Base-by-base conservation (phyloP, 108 stramenopile genomes). In the Fragilaria radians region DNA sequence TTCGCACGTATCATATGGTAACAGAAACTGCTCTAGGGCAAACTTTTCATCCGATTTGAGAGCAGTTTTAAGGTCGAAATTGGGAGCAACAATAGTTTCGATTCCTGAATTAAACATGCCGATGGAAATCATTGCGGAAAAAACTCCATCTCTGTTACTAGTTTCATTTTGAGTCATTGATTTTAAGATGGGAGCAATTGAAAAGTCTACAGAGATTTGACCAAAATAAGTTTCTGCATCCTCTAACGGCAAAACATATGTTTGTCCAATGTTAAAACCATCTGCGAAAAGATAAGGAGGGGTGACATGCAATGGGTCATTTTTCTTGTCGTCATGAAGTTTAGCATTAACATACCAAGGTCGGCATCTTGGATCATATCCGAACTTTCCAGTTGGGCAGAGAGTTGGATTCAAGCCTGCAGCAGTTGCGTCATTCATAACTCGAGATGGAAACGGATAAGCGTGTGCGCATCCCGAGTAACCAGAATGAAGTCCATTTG, bases 301-400 rank as follows among this genome's bases (percentile, higher is more conserved):
- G 4, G 71, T 62, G 3, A 70, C 59, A 28, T 59, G n/a, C n/a
- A n/a, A n/a, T n/a, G n/a, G n/a, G n/a, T n/a, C n/a, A n/a, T n/a
- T n/a, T n/a, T n/a, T 2, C 21, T 9, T 9, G 48, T 14, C 54
- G 61, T 26, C 24, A 14, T 17, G 14, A 3, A 30, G 46, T 59
- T 59, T 68, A 52, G 53, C 48, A 14, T 42, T 9, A 26, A 31
- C 61, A 47, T 62, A 68, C 61, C 61, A 68, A n/a, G 26, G 32
- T 14, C 63, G 61, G 32, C 66, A 79, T 53, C 78, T 48, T 53
- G 66, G 57, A 59, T 79, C 78, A 36, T 67, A 74, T 22, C 73
- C 78, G 66, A 55, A 67, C 45, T 79, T 79, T 46, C 78, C 70
- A 7, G 74, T 11, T 30, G 78, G 78, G 36, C 78, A 79, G 11